Evolutionary conservation across 805 yeast genomes (phyloP).

Genomic region (Zygoascus ofunaensis): DNA sequence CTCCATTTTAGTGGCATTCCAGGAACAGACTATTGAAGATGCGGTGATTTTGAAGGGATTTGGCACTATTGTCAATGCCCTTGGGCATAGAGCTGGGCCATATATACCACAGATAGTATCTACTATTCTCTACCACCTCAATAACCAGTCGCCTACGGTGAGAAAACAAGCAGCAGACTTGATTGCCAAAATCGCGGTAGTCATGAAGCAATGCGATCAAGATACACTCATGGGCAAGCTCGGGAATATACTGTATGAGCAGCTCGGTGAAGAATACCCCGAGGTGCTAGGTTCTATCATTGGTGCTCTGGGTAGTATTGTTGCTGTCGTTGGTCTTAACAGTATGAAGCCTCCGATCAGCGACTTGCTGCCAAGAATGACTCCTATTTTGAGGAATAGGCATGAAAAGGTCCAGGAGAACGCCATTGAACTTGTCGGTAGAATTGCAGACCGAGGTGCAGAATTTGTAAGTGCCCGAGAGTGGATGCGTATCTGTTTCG

Average conservation of each 20-base stretch:
- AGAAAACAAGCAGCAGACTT: constrained; percentile 82
- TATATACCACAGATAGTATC: constrained; percentile 66
- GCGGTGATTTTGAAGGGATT: constrained; percentile 50
- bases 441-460: constrained; percentile 70
- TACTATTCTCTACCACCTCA: constrained; percentile 61
- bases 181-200: constrained; percentile 56
- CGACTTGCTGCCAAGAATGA: constrained; percentile 75
- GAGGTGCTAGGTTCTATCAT: constrained; percentile 84
- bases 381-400: constrained; percentile 83
- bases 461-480: constrained; percentile 83
- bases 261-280: constrained; percentile 89
- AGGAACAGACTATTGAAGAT: constrained; percentile 61
- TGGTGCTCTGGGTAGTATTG: constrained; percentile 57
- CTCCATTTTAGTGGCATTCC: constrained; percentile 67
- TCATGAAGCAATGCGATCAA: constrained; percentile 56
- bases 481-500: constrained; percentile 96
- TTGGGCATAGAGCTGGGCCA: constrained; percentile 59
- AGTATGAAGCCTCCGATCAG: constrained; percentile 70
- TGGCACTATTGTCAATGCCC: constrained; percentile 50
- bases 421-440: constrained; percentile 69
- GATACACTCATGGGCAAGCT: constrained; percentile 54
- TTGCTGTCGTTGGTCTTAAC: constrained; percentile 49
- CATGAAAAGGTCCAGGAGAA: constrained; percentile 87
- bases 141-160: constrained; percentile 58
- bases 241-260: constrained; percentile 73